Conservation (phyloP, 2,329 filamentous ascomycete genomes). For the Didymella segeticola region DNA sequence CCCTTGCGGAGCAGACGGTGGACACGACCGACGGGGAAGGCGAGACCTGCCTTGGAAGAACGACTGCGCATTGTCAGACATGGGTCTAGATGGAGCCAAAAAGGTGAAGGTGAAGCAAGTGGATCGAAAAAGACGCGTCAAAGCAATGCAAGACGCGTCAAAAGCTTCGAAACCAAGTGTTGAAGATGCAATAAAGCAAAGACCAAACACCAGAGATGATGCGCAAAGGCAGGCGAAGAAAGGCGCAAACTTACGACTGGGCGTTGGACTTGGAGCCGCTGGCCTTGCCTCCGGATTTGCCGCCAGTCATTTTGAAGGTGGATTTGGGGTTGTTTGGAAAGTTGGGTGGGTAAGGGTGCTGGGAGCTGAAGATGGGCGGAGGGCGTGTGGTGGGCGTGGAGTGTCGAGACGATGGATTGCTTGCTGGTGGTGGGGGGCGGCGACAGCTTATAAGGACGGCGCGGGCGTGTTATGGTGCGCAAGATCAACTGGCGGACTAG, state of each 20-base stretch:
- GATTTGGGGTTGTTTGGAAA: slow-evolving; percentile 46
- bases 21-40: slow-evolving; percentile 98
- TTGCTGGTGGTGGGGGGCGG: slow-evolving; percentile 48
- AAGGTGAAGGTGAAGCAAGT: neutral
- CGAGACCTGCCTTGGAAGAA: slow-evolving; percentile 98
- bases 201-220: slow-evolving; percentile 9
- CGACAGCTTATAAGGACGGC: slow-evolving; percentile 50
- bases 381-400: slow-evolving; percentile 40
- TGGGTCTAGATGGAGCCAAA: slow-evolving; percentile 21
- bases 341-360: slow-evolving; percentile 28
- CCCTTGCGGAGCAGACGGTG: slow-evolving; percentile 98
- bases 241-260: slow-evolving; percentile 80
- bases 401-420: slow-evolving; percentile 50
- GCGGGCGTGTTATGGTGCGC: slow-evolving; percentile 49
- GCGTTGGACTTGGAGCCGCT: slow-evolving; percentile 94
- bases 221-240: slow-evolving; percentile 16
- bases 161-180: slow-evolving; percentile 1
- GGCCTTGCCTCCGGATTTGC: slow-evolving; percentile 99
- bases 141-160: slow-evolving; percentile 17
- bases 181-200: slow-evolving; percentile 11
- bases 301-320: slow-evolving; percentile 95
- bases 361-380: slow-evolving; percentile 24
- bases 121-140: slow-evolving; percentile 41
- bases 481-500: slow-evolving; percentile 49
- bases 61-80: slow-evolving; percentile 66